Base-by-base conservation (phyloP, 345 rosid genomes). In the Erodium maritimum region DNA sequence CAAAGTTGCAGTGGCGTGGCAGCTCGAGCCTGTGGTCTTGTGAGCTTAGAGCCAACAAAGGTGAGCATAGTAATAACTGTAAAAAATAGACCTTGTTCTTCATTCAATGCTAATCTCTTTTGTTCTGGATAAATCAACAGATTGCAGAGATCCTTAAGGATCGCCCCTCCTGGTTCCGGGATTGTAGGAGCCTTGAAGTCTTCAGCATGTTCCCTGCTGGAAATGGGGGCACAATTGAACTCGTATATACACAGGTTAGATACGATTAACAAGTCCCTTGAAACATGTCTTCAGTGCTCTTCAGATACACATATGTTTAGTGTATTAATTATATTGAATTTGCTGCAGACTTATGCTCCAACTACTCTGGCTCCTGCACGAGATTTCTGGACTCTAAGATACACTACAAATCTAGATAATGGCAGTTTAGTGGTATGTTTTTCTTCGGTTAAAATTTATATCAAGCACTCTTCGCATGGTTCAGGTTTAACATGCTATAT, bases 11-110 rank as follows among this genome's bases (percentile, higher is more conserved):
- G 88, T 79, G 99, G 99, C 63, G 99, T 93, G 84, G 99, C 99
- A 70, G 99, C 99, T 74, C 83, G 99, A 83, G 97, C 99, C 67
- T 93, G 99, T 45, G 95, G 99, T 87, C 97, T 93, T 69, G 97
- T 89, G 65, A 85, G 97, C 77, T 82, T 93, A 76, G 99, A 89
- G 69, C 99, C 97, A 63, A 66, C 83, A 14, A 93, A 89, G 88
- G 99, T 87, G 71, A n/a, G n/a, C n/a, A 58, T 73, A n/a, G 23
- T 12, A 1, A 9, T 29, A 50, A 56, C 14, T 7, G 13, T 52
- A 21, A 37, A 33, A 23, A 53, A 22, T 20, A 9, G 14, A 21
- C 17, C 5, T 54, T n/a, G 52, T 58, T 54, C 5, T 29, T 51
- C 2, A 10, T n/a, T n/a, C n/a, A n/a, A n/a, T 5, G n/a, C 60